Conservation (phyloP, 345 rosid species). For the Geranium rotundifolium region DNA sequence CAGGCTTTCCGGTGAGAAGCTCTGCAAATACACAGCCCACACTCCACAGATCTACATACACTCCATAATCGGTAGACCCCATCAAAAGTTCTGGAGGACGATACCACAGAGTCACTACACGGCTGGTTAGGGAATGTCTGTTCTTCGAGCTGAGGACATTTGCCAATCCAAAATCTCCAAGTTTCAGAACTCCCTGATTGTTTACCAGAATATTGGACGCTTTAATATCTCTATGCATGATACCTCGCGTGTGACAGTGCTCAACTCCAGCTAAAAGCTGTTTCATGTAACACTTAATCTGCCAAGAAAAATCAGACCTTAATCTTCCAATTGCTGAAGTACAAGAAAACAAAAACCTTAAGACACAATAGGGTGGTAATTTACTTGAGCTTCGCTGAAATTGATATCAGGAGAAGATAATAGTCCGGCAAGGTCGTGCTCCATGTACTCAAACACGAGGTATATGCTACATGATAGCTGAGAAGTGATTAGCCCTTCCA, state of each 20-base stretch:
- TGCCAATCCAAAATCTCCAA: slow-evolving; percentile 38
- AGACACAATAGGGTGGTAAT: not conserved
- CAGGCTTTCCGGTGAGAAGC: slow-evolving; percentile 25
- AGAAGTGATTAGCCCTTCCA: slow-evolving; percentile 34
- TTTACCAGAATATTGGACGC: slow-evolving; percentile 18
- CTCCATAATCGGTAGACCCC: slow-evolving; percentile 22
- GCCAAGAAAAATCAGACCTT: slow-evolving; percentile 2
- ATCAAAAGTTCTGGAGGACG: slow-evolving; percentile 40
- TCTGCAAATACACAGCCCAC: slow-evolving; percentile 37
- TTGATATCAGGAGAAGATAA: slow-evolving; percentile 21
- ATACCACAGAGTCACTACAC: slow-evolving; percentile 43
- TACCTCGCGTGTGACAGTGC: slow-evolving; percentile 31
- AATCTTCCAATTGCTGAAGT: not conserved
- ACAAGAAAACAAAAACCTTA: not conserved
- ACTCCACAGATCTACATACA: slow-evolving; percentile 35
- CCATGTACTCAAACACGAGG: slow-evolving; percentile 41
- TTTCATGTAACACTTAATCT: slow-evolving; percentile 34
- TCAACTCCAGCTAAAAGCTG: slow-evolving; percentile 29
- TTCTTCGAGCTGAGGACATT: slow-evolving; percentile 15
- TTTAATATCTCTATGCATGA: slow-evolving; percentile 39
- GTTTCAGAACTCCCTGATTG: slow-evolving; percentile 24
- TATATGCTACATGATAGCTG: slow-evolving; percentile 29
- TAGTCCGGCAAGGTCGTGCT: slow-evolving; percentile 33
- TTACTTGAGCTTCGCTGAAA: slow-evolving; percentile 30
- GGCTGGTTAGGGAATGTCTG: slow-evolving; percentile 26